A percentile compares a stretch with the other conserved stretches of the same genome.
Conservation (phyloP, 768 basidiomycete species). For the Lactarius quietus region DNA sequence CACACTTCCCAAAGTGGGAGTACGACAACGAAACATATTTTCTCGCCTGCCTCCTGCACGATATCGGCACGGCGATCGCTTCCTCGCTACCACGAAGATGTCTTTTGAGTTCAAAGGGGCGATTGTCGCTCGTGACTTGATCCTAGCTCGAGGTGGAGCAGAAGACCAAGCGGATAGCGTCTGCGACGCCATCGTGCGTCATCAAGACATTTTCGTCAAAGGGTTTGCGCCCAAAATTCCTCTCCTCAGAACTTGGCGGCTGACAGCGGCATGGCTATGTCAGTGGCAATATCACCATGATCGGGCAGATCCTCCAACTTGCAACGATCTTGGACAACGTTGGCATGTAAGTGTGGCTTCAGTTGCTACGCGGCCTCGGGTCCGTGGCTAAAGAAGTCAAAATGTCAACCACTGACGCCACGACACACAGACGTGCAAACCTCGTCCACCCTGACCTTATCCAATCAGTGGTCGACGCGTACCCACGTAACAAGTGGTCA, state of each 20-base stretch:
- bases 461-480: slow-evolving; percentile 39
- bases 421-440: slow-evolving; percentile 40
- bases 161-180: slow-evolving; percentile 52
- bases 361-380: background rate
- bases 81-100: slow-evolving; percentile 50
- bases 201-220: slow-evolving; percentile 46
- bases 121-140: slow-evolving; percentile 48
- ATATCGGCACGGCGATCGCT: slow-evolving; percentile 50
- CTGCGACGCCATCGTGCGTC: slow-evolving; percentile 49
- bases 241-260: background rate
- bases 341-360: slow-evolving; percentile 37
- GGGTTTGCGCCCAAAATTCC: slow-evolving; percentile 33
- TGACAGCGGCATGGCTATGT: slow-evolving; percentile 8
- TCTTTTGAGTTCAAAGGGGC: slow-evolving; percentile 56
- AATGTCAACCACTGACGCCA: background rate
- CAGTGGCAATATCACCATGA: slow-evolving; percentile 49
- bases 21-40: slow-evolving; percentile 50
- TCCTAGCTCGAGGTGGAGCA: slow-evolving; percentile 40
- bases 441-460: slow-evolving; percentile 41
- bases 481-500: slow-evolving; percentile 46
- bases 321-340: slow-evolving; percentile 48
- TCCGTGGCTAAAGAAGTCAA: background rate
- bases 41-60: slow-evolving; percentile 49
- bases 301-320: slow-evolving; percentile 49
- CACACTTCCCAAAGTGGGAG: slow-evolving; percentile 46